These are phyloP conservation scores for Ascochyta rabiei DNA, from an alignment of 2,329 filamentous ascomycete species.

Conservation along the genomic window DNA sequence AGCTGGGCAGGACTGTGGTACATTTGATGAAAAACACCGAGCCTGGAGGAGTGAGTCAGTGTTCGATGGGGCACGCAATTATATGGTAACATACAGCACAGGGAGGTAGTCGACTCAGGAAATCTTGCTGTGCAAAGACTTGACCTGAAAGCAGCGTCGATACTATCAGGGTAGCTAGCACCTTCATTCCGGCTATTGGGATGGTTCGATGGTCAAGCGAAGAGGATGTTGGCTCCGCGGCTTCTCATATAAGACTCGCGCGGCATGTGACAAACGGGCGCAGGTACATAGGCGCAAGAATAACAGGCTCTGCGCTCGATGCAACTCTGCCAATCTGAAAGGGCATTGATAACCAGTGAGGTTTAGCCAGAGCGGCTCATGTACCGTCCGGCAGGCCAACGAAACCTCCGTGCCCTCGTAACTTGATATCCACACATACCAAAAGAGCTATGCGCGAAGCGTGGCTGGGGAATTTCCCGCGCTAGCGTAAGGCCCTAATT, in stretches of 20 bases:
- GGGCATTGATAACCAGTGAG: background rate
- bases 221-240: background rate
- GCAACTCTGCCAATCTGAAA: background rate
- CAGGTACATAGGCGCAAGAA: no score
- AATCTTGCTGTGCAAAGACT: conserved; percentile 24
- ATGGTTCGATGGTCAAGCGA: background rate
- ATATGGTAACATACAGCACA: conserved; percentile 16
- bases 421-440: background rate
- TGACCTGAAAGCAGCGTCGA: conserved; percentile 1
- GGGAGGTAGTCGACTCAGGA: conserved; percentile 17
- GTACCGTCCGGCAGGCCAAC: background rate
- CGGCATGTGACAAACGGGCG: background rate
- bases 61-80: background rate
- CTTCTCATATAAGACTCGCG: background rate
- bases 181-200: conserved; percentile 13
- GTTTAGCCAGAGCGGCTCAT: background rate
- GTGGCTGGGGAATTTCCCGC: background rate
- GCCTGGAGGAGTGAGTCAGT: conserved; percentile 13
- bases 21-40: conserved; percentile 19
- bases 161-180: conserved; percentile 1
- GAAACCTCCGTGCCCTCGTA: background rate
- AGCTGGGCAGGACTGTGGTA: conserved; percentile 22
- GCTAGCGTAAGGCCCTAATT: background rate
- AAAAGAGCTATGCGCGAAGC: background rate
- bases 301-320: background rate